These are phyloP conservation scores for Sporothrix protearum DNA, from an alignment of 2,329 filamentous ascomycete species.

Conservation along the genomic window DNA sequence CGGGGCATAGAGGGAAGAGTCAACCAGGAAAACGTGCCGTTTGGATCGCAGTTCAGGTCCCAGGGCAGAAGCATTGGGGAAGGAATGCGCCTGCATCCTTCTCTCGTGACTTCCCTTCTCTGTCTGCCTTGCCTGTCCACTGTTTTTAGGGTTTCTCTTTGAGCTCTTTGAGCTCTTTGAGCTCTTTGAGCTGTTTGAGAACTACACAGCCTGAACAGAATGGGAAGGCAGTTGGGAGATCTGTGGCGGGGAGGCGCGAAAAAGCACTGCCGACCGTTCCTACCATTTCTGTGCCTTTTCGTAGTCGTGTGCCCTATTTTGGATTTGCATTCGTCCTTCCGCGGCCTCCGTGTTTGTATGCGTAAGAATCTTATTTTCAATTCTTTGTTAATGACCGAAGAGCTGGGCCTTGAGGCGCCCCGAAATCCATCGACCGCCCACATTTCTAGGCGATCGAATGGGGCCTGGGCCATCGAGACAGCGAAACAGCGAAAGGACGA, in stretches of 20 bases:
- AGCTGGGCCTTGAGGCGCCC: neutral
- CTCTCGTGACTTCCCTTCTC: neutral
- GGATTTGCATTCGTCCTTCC: neutral
- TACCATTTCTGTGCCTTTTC: neutral
- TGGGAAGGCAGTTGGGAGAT: neutral
- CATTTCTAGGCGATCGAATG: neutral
- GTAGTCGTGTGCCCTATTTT: neutral
- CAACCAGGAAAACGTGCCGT: neutral
- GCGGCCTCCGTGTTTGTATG: neutral
- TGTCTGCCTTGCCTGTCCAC: neutral
- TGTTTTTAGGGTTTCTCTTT: too few species aligned
- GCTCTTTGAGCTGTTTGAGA: neutral
- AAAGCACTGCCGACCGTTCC: neutral
- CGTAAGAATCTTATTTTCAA: too few species aligned
- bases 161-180: too few species aligned
- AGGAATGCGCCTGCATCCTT: neutral
- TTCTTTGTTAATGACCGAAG: neutral
- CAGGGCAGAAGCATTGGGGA: neutral
- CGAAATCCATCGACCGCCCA: neutral
- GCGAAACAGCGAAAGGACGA: neutral
- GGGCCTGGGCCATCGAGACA: neutral
- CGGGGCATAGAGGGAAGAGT: neutral
- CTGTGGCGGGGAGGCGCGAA: constrained; percentile 6
- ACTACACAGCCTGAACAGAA: neutral
- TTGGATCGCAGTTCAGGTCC: neutral